Base-by-base conservation (phyloP, 495 filamentous ascomycete species). In the Sphaerosporella brunnea region DNA sequence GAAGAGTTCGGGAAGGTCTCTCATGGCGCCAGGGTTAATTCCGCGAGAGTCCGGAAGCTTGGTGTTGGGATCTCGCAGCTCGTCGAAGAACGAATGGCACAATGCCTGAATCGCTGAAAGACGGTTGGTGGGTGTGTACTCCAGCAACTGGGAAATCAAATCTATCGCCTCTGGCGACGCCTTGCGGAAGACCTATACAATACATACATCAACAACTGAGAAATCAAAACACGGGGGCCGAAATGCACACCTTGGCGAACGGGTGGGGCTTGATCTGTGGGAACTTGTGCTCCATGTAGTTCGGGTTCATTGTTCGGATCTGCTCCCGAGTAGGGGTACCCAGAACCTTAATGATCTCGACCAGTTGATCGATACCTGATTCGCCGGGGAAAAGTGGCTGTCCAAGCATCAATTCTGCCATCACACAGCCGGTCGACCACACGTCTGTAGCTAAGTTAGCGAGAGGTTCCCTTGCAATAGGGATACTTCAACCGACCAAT, bases 241-340 rank as follows among this genome's bases (percentile, higher is more conserved):
- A 8, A 11, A n/a, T n/a, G n/a, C 53, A 47, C 65, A 82, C 79
- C 74, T 96, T 97, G 62, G 82, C 87, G 72, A 97, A 97, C 9
- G 90, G 90, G 60, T 97, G 90, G 32, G 90, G 90, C 69, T 99
- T 99, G 72, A 99, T 99, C 62, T 99, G 90, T 35, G 90, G 92
- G 62, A 99, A 99, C 67, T 96, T 96, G 67, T 99, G 90, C 66
- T 96, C 90, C 90, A 99, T 99, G 65, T 99, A 96, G 65, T 99
- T 99, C 44, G 90, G 92, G 63, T 99, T 99, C 92, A 99, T 99
- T 39, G 90, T 99, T 46, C 90, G 84, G 60, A 99, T 99, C 58
- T 99, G 90, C 56, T 99, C 90, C 18, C 90, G 73, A n/a, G 90
- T 95, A 11, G 92, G 90, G 13, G 90, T 99, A 19, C 90, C 90